These are phyloP conservation scores for Colletotrichum sp. DNA, from an alignment of 2,329 filamentous ascomycete genomes.

Conservation along the genomic window DNA sequence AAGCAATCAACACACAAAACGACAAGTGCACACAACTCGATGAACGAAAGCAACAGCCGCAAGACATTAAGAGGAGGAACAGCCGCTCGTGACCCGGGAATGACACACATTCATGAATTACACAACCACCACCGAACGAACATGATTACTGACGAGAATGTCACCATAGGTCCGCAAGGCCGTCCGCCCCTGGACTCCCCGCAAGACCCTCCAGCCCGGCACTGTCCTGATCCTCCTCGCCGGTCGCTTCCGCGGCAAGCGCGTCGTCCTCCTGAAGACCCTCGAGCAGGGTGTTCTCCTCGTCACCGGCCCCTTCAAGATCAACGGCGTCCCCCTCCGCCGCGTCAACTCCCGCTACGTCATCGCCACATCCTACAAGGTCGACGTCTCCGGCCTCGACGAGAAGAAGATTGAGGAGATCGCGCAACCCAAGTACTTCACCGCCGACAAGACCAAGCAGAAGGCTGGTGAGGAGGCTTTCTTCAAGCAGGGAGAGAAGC, in stretches of 20 bases:
- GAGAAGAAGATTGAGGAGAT: conserved; percentile 85
- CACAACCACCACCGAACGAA: neutral
- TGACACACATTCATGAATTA: neutral
- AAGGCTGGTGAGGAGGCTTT: conserved; percentile 98
- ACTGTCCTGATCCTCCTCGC: conserved; percentile 98
- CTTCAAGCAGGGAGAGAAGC: conserved; percentile 99
- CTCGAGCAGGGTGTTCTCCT: conserved; percentile 98
- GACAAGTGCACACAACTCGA: neutral
- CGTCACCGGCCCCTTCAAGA: conserved; percentile 99
- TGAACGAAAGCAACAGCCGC: neutral
- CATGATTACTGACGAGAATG: conserved; percentile 4
- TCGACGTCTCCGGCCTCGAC: conserved; percentile 87
- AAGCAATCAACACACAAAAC: neutral
- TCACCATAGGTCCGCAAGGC: conserved; percentile 86
- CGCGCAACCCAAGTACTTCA: conserved; percentile 87
- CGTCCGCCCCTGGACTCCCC: conserved; percentile 84
- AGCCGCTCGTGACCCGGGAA: conserved; percentile 7
- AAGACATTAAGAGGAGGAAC: neutral
- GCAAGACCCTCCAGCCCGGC: conserved; percentile 89
- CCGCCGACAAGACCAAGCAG: conserved; percentile 91
- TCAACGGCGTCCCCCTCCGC: conserved; percentile 98
- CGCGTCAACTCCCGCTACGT: conserved; percentile 93
- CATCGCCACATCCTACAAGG: conserved; percentile 86
- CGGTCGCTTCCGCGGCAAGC: conserved; percentile 99
- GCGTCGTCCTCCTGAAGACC: conserved; percentile 97